A percentile compares a stretch with the other conserved stretches of the same genome.
These are phyloP conservation scores for Karstenula rhodostoma DNA, from an alignment of 2,329 filamentous ascomycete genomes.

Conservation along the genomic window DNA sequence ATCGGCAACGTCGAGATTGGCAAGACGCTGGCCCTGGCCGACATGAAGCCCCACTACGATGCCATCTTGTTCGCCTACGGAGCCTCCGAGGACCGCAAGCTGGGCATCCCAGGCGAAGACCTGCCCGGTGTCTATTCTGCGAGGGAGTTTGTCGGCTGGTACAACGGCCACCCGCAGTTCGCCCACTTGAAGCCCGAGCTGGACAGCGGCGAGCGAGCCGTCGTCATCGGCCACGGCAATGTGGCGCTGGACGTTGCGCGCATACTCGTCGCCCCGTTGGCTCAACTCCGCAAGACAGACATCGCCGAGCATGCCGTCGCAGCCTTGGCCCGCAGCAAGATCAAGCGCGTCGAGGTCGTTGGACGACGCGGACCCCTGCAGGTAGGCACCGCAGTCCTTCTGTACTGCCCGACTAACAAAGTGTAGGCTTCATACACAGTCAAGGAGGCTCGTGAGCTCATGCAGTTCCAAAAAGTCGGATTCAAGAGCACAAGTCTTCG, in stretches of 20 bases:
- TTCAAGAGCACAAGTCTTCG: conserved; percentile 72
- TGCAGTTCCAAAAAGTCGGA: conserved; percentile 75
- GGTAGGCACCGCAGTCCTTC: conserved; percentile 54
- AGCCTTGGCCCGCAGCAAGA: conserved; percentile 72
- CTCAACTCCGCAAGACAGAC: conserved; percentile 80
- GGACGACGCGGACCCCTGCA: conserved; percentile 90
- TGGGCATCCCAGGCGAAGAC: conserved; percentile 83
- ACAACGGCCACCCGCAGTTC: conserved; percentile 91
- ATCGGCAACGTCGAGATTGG: conserved; percentile 89
- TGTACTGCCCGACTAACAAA: conserved; percentile 15
- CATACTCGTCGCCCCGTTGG: conserved; percentile 79
- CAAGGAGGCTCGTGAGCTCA: conserved; percentile 89
- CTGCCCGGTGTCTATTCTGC: conserved; percentile 82
- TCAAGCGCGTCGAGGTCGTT: conserved; percentile 85
- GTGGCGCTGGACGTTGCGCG: conserved; percentile 93
- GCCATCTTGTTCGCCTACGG: conserved; percentile 93
- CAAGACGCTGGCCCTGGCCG: conserved; percentile 69
- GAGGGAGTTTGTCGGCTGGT: conserved; percentile 95
- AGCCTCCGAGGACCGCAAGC: conserved; percentile 79
- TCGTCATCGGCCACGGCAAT: conserved; percentile 94
- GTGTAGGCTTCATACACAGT: conserved; percentile 90
- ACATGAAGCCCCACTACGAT: conserved; percentile 84
- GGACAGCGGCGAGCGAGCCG: conserved; percentile 77
- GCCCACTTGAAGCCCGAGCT: conserved; percentile 76
- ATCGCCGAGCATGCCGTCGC: conserved; percentile 87